Evolutionary conservation across 208 protist genomes (phyloP), one percentile per base, ranked within the genome.

Genomic region (Tritrichomonas musculus): DNA sequence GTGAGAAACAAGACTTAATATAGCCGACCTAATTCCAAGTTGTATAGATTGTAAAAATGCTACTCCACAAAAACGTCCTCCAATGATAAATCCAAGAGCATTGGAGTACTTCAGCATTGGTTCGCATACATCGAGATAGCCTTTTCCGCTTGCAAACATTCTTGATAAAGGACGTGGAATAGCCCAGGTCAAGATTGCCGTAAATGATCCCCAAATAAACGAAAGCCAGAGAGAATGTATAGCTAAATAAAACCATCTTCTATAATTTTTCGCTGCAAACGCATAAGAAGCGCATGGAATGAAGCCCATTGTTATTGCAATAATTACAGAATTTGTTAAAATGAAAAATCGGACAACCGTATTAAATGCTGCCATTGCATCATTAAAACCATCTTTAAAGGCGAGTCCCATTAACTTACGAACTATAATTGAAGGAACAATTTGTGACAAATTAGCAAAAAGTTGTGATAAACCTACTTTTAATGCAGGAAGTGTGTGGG

Each of bases 91-190:
- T 17, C 77, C 77, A 4, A 88, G 22, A 13, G 77, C 77, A 36
- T 88, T 88, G 2, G n/a, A n/a, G 17, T 47, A 53, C 39, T 20
- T 88, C 77, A 88, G 20, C 77, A 88, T 88, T 55, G 77, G 77
- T 33, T 33, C 77, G 39, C n/a, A 25, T 14, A 20, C 33, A n/a
- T 57, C 57, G 13, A 88, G n/a, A 88, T 88, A 88, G 20, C 77
- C 77, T 39, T 88, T 30, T 27, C 77, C 41, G 20, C 27, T 88
- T n/a, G 77, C 44, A 30, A 88, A 88, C 47, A 88, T 88, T 47
- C 25, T 88, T 55, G 77, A 88, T 0, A 88, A 39, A 4, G 53
- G 47, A 20, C 47, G 22, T 53, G 77, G 77, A n/a, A 88, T 88
- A 27, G 77, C 27, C 41, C 47, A 88, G 33, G 77, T 60, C 1